Evolutionary conservation across 805 yeast species (phyloP).

Genomic region (Wickerhamomyces strasburgensis): DNA sequence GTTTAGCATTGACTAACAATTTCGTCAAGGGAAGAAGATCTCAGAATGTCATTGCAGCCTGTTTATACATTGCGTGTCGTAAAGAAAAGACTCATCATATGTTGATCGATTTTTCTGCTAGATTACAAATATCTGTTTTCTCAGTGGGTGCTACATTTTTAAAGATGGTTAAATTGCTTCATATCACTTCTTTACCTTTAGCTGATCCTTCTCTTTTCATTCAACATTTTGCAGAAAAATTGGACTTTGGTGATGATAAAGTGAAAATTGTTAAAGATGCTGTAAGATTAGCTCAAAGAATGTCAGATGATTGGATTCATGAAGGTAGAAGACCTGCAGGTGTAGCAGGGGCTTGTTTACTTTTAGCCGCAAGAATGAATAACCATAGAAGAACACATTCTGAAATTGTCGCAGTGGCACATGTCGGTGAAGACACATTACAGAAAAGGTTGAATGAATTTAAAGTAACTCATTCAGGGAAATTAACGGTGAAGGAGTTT

Average conservation of each 20-base stretch:
- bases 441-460: constrained; percentile 90
- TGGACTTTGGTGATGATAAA: constrained; percentile 72
- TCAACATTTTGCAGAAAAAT: constrained; percentile 86
- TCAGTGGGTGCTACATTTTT: constrained; percentile 94
- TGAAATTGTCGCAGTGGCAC: constrained; percentile 92
- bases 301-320: constrained; percentile 93
- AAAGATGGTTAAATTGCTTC: constrained; percentile 83
- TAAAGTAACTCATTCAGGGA: constrained; percentile 68
- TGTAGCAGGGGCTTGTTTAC: constrained; percentile 92
- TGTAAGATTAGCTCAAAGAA: constrained; percentile 74
- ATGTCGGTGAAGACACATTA: constrained; percentile 89
- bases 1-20: constrained; percentile 76
- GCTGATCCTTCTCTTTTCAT: constrained; percentile 94
- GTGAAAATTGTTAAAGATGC: constrained; percentile 85
- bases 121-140: constrained; percentile 85
- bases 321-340: constrained; percentile 99
- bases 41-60: constrained; percentile 92
- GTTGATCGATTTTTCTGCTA: constrained; percentile 91
- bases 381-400: constrained; percentile 87
- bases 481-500: constrained; percentile 67
- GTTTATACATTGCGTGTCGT: constrained; percentile 92
- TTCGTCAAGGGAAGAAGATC: constrained; percentile 97
- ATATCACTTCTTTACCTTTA: constrained; percentile 71
- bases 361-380: constrained; percentile 95
- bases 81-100: constrained; percentile 87